These are phyloP conservation scores for Aureobasidium uvarum DNA, from an alignment of 2,329 filamentous ascomycete genomes.

Conservation along the genomic window DNA sequence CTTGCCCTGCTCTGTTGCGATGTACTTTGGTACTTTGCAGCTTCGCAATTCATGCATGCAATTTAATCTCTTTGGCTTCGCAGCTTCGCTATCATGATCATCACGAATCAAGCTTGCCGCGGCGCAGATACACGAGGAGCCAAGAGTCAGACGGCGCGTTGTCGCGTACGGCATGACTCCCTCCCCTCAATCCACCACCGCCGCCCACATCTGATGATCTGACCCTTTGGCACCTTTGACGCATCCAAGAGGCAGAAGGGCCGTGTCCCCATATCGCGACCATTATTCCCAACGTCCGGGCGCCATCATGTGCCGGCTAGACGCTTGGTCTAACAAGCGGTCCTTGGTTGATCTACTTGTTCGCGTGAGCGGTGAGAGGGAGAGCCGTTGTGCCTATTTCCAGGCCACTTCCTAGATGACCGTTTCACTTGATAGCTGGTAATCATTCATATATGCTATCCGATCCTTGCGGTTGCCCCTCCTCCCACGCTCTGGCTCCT, in stretches of 20 bases:
- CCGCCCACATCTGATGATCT: constrained; percentile 20
- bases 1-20: neutral
- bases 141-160: constrained; percentile 22
- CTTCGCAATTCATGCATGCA: constrained; percentile 9
- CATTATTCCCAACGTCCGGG: constrained; percentile 25
- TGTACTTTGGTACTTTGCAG: constrained; percentile 1
- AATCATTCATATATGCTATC: constrained; percentile 20
- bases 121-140: constrained; percentile 17
- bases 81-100: neutral
- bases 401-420: constrained; percentile 24
- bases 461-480: constrained; percentile 21
- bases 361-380: constrained; percentile 24
- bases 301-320: constrained; percentile 27
- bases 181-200: neutral
- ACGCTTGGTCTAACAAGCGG: constrained; percentile 24
- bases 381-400: constrained; percentile 25
- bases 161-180: constrained; percentile 22
- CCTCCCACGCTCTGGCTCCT: constrained; percentile 23
- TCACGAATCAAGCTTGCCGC: constrained; percentile 11
- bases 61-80: constrained; percentile 22
- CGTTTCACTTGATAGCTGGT: constrained; percentile 23
- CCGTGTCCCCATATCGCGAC: constrained; percentile 21
- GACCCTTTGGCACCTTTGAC: neutral
- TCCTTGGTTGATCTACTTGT: constrained; percentile 17
- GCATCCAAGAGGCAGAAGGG: constrained; percentile 13